Percentiles rank a stretch among this genome's conserved stretches.
Evolutionary conservation across 2,329 filamentous ascomycete genomes (phyloP).

Genomic region (Cercospora zeina): DNA sequence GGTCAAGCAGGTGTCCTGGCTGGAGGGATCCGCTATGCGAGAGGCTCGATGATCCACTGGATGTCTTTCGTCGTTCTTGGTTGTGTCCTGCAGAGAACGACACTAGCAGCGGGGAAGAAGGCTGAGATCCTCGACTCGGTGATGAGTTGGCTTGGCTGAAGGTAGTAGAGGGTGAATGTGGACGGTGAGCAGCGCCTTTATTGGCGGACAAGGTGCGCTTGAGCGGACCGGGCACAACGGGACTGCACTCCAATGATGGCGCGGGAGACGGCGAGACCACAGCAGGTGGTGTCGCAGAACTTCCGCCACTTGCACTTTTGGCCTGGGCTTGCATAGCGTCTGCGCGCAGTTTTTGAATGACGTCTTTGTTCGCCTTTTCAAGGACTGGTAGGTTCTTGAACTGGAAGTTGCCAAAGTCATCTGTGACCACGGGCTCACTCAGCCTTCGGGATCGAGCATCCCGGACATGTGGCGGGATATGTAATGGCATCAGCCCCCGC

Average conservation of each 20-base stretch:
- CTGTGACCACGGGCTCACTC: constrained; percentile 82
- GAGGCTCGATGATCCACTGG: constrained; percentile 79
- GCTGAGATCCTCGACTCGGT: constrained; percentile 79
- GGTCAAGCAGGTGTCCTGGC: constrained; percentile 69
- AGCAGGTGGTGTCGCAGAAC: constrained; percentile 40
- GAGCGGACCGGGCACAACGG: constrained; percentile 73
- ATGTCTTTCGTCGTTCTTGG: constrained; percentile 84
- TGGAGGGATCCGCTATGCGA: constrained; percentile 76
- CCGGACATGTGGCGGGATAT: constrained; percentile 93
- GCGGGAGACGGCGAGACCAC: constrained; percentile 60
- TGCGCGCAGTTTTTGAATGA: constrained; percentile 91
- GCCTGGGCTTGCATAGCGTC: constrained; percentile 76
- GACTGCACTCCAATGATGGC: constrained; percentile 78
- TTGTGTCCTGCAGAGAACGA: constrained; percentile 88
- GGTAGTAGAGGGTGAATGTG: constrained; percentile 79
- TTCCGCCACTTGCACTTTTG: constrained; percentile 48
- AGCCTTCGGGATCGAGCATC: constrained; percentile 83
- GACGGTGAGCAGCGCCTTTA: constrained; percentile 68
- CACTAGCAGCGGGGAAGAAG: constrained; percentile 88
- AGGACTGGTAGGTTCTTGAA: constrained; percentile 97
- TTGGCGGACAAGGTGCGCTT: constrained; percentile 82
- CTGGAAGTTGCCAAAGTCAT: constrained; percentile 94
- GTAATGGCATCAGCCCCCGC: constrained; percentile 87
- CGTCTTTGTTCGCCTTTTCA: constrained; percentile 97
- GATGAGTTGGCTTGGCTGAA: constrained; percentile 80